Evolutionary conservation across 305 asterid genomes (phyloP).

Genomic region (Fraxinus velutina): DNA sequence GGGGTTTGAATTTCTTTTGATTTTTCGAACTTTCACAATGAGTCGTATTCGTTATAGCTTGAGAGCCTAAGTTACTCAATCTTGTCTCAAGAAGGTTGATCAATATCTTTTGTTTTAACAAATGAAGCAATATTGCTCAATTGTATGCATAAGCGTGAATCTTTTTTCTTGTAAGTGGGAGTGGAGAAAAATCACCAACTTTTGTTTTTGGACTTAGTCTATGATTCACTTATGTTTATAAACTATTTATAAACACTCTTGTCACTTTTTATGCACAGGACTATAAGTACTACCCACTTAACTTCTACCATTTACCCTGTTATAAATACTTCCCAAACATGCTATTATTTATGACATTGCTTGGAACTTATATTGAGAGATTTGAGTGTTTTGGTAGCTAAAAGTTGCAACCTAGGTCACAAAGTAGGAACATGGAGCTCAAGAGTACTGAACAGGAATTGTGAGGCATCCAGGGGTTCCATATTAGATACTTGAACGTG

Average conservation of each 20-base stretch:
- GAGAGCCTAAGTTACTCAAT: neutral
- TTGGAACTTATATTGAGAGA: neutral
- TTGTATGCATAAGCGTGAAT: neutral
- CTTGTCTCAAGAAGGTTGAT: neutral
- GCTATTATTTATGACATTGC: neutral
- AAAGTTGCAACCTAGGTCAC: neutral
- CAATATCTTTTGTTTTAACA: neutral
- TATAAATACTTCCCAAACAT: no score
- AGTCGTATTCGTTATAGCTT: neutral
- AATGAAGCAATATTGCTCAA: neutral
- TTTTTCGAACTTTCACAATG: neutral
- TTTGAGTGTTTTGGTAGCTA: neutral
- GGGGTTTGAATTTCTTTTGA: neutral
- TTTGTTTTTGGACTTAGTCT: neutral
- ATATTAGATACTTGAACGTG: neutral
- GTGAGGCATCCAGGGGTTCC: neutral
- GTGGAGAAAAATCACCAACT: neutral
- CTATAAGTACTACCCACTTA: neutral
- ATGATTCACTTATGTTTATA: neutral
- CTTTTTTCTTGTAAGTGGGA: neutral
- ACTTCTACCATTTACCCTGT: neutral
- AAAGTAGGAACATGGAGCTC: neutral
- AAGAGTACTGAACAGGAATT: neutral
- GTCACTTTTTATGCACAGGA: neutral
- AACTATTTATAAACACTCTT: neutral